Base-by-base conservation (phyloP, 176 grass and related monocot species). In the Juncus inflexus region DNA sequence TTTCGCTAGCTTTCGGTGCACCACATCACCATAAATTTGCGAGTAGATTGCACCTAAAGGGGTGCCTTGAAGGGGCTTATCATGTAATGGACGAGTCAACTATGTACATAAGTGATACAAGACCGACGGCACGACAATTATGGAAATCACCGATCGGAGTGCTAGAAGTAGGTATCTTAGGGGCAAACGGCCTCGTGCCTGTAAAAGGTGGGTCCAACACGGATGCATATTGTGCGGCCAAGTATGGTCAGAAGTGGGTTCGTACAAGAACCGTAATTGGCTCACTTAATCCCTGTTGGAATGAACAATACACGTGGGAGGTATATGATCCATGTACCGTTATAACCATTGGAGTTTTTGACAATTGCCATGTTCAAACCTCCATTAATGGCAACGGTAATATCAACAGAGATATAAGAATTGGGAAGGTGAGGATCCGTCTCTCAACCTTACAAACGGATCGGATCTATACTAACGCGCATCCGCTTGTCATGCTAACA, bases 231-330 rank as follows among this genome's bases (percentile, higher is more conserved):
- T 90, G 86, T 64, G 74, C 90, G 35, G 90, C 90, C 69, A 95
- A 86, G 74, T 90, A 95, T 78, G 86, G 90, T 12, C 83, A 89
- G 40, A 90, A 95, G 68, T 95, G 90, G 90, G 86, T 90, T 16
- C 83, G 90, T 38, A 90, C 90, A 37, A 80, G 86, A 40, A 95
- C 90, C 5, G 68, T 90, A 11, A 53, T 79, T 0, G 66, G 78
- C 57, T 78, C 76, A 13, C 86, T 76, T 70, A 74, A 65, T 55
- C 90, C 83, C 0, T 65, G 62, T 51, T 95, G 90, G 90, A 95
- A 95, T 72, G 90, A 95, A 75, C 90, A 90, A 73, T 95, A 90
- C 83, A 95, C 90, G 6, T 95, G 86, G 86, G 86, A 90, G 62
- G 83, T 95, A 4, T 79, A 86, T 62, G 90, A 95, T 71, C 90